Evolutionary conservation across 306 rosid species (phyloP).

Genomic region (Nissolia schottii): DNA sequence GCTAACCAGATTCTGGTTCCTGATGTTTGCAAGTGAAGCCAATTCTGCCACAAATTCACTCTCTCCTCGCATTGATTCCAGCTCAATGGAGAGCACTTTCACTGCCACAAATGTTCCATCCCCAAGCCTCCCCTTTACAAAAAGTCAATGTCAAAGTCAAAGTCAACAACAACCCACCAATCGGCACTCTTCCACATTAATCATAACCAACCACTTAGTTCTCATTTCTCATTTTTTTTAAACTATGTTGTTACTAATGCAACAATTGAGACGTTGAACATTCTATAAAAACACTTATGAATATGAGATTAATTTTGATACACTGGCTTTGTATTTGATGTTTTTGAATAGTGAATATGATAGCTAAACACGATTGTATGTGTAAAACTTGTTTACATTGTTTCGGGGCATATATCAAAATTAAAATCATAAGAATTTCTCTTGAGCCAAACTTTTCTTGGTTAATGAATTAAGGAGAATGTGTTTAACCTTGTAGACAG

Average conservation of each 20-base stretch:
- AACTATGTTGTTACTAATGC: too few species aligned
- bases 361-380: too few species aligned
- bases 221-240: too few species aligned
- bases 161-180: slow-evolving; percentile 23
- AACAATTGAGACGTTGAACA: background rate
- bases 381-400: too few species aligned
- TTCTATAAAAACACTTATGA: background rate
- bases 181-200: slow-evolving; percentile 9
- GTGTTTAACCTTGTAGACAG: slow-evolving; percentile 64
- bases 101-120: slow-evolving; percentile 70
- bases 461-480: background rate
- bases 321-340: too few species aligned
- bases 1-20: slow-evolving; percentile 70
- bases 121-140: slow-evolving; percentile 56
- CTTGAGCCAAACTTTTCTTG: background rate
- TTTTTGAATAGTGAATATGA: too few species aligned
- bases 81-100: slow-evolving; percentile 70
- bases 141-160: slow-evolving; percentile 11
- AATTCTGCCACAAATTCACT: slow-evolving; percentile 77
- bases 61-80: slow-evolving; percentile 88
- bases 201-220: background rate
- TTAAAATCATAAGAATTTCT: too few species aligned
- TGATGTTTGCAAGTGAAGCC: slow-evolving; percentile 61
- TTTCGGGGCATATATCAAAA: too few species aligned
- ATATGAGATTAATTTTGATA: too few species aligned